Conservation (phyloP, 179 eudicot genomes). For the Corrigiola litoralis region DNA sequence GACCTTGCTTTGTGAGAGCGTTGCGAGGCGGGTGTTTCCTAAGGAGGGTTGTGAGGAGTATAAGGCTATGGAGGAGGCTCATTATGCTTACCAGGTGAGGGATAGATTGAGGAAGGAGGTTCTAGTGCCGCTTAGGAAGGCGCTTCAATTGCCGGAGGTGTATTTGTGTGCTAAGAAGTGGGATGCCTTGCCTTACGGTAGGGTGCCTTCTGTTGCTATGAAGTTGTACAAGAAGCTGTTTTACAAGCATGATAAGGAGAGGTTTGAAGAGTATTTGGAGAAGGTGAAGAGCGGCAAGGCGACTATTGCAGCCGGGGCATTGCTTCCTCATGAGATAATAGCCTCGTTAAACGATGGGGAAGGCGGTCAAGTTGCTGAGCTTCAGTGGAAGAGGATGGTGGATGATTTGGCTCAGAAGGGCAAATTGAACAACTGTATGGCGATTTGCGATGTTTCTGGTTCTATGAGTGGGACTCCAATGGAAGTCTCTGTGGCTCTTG, state of each 20-base stretch:
- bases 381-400: constrained; percentile 57
- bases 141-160: constrained; percentile 48
- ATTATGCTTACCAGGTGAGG: constrained; percentile 34
- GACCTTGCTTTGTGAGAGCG: constrained; percentile 37
- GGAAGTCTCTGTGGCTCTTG: constrained; percentile 49
- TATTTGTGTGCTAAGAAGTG: constrained; percentile 37
- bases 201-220: constrained; percentile 60
- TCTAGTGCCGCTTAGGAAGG: constrained; percentile 39
- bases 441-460: constrained; percentile 50
- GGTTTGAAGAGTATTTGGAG: constrained; percentile 34
- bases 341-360: constrained; percentile 16
- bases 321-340: constrained; percentile 52
- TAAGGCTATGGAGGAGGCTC: constrained; percentile 32
- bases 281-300: constrained; percentile 37
- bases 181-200: constrained; percentile 35
- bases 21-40: constrained; percentile 44
- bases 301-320: constrained; percentile 50
- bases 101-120: constrained; percentile 50
- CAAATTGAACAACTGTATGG: constrained; percentile 38
- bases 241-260: constrained; percentile 28
- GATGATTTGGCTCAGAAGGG: constrained; percentile 41
- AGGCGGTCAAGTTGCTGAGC: constrained; percentile 36
- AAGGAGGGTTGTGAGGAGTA: constrained; percentile 25
- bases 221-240: constrained; percentile 32
- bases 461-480: constrained; percentile 42